Base-by-base conservation (phyloP, 1,284 basidiomycete species). In the Ceratobasidium sp. region DNA sequence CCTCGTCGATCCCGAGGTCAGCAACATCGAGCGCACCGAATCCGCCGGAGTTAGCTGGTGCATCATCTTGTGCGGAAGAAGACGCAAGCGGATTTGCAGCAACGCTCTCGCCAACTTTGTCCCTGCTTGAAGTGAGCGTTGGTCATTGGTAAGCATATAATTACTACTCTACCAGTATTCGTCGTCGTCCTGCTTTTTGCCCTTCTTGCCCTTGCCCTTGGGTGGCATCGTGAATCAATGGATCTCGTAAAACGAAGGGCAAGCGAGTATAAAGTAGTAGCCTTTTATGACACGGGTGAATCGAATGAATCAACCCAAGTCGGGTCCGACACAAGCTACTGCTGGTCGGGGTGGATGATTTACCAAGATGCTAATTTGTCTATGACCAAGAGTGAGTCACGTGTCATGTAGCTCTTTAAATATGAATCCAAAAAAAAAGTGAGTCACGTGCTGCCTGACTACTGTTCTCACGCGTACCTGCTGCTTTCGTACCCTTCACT, bases 181-280 rank as follows among this genome's bases (percentile, higher is more conserved):
- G 68, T 90, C 91, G 72, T 91, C 90, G 74, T 89, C 83, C 73
- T 71, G 81, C 75, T 80, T 83, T 78, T 88, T 92, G 80, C 93
- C 93, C 23, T 83, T 86, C 82, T 94, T 94, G 71, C 85, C 89
- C 77, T 93, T 91, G 75, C 86, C 90, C 81, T 95, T 95, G 58
- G 92, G 91, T 70, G 92, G 82, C 93, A 95, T 95, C 68, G 70
- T 70, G 64, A 21, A 50, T 13, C 23, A 50, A 2, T 50, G 21
- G n/a, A 14, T 4, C 14, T 13, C 33, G 33, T 36, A 27, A 50
- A 50, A 25, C 29, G 29, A 29, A 30, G 16, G 16, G 27, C 14
- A 19, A 27, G 4, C 5, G 13, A 27, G 25, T n/a, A 30, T 30
- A 25, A 30, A 29, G 7, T 13, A 30, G 52, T 39, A 16, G 54